Conservation (phyloP, 1,284 basidiomycete species). For the Dichomitus squalens region DNA sequence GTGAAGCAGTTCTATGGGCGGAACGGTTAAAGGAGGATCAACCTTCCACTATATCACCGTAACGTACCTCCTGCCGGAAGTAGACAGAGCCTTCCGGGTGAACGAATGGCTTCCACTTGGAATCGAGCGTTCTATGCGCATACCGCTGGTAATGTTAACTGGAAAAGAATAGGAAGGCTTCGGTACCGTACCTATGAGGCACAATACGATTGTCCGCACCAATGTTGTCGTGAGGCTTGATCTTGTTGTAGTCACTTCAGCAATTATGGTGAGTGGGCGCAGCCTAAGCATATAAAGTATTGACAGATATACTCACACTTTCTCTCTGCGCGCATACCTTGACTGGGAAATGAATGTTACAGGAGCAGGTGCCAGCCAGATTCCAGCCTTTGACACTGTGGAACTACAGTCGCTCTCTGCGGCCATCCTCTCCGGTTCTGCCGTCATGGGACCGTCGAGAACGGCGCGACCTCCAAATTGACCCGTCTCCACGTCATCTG, state of each 20-base stretch:
- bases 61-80: slow-evolving; percentile 12
- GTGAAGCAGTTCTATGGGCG: slow-evolving; percentile 12
- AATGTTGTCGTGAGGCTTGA: background rate
- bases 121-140: background rate
- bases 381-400: background rate
- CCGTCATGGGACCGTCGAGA: background rate
- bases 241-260: background rate
- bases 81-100: slow-evolving; percentile 30
- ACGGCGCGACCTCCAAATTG: background rate
- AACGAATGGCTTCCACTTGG: slow-evolving; percentile 16
- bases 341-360: background rate
- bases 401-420: background rate
- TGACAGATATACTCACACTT: background rate
- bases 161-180: too few relatives aligned
- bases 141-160: background rate
- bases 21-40: background rate
- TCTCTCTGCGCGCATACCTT: background rate
- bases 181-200: background rate
- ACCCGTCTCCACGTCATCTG: too few relatives aligned
- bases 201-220: background rate
- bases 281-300: background rate
- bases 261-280: background rate
- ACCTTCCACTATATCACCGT: background rate
- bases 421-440: background rate
- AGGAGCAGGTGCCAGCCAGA: background rate